Percentiles rank a stretch among this genome's conserved stretches.
These are phyloP conservation scores for Endothia cerciana DNA, from an alignment of 2,329 filamentous ascomycete species.

Conservation along the genomic window DNA sequence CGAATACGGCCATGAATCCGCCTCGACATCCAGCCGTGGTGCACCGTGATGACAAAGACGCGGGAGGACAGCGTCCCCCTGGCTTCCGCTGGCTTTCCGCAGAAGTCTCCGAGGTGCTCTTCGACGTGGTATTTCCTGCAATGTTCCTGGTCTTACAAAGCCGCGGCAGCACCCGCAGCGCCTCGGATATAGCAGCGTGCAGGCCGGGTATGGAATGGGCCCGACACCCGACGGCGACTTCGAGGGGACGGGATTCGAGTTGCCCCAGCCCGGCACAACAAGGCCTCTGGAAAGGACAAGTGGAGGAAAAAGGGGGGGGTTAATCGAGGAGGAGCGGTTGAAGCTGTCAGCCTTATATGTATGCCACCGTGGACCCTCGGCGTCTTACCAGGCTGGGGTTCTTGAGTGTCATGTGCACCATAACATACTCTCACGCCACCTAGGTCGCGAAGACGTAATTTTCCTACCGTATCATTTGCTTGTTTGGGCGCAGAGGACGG, in stretches of 20 bases:
- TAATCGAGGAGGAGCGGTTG: not conserved
- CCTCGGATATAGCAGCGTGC: not conserved
- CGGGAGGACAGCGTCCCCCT: not conserved
- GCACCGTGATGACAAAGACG: not conserved
- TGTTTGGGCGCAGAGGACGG: not conserved
- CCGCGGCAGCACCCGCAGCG: not conserved
- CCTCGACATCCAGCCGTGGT: not conserved
- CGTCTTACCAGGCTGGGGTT: no score
- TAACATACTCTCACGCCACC: not conserved
- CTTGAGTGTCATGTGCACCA: not conserved
- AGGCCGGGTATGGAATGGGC: not conserved
- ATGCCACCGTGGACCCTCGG: not conserved
- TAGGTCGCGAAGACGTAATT: not conserved
- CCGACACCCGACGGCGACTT: slow-evolving; percentile 1
- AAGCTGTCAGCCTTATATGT: not conserved
- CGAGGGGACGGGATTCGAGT: not conserved
- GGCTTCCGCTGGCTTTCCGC: no score
- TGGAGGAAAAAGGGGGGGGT: not conserved
- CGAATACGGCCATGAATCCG: not conserved
- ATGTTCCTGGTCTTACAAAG: no score
- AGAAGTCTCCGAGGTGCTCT: not conserved
- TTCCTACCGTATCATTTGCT: not conserved
- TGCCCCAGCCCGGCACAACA: not conserved
- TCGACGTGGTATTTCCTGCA: no score
- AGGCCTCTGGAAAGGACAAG: no score